phyloP scores from a whole-genome alignment of 2,329 filamentous ascomycete species.

The Aschersonia sp. region DNA sequence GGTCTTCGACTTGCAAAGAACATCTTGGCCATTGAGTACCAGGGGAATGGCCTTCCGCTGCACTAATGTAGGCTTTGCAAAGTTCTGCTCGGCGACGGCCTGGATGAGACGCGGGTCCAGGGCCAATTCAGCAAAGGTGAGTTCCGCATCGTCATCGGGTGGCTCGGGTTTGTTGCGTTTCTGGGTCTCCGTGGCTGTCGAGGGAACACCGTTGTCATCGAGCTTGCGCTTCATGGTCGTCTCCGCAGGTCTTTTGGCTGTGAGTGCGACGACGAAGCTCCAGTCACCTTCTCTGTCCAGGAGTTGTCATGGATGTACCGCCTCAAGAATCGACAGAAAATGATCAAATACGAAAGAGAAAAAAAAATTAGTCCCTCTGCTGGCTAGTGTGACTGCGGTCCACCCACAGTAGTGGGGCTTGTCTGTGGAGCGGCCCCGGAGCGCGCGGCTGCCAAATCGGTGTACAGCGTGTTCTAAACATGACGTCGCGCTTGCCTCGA shows the following conservation, averaged over 20 bases:
- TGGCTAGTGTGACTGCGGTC: too few relatives aligned
- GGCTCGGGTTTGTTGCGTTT: conserved; percentile 10
- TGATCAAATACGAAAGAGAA: too few relatives aligned
- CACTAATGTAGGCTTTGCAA: conserved; percentile 74
- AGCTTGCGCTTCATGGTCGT: conserved; percentile 45
- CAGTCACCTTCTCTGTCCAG: too few relatives aligned
- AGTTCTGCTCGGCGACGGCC: conserved; percentile 72
- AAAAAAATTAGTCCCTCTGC: too few relatives aligned
- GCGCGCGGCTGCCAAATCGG: too few relatives aligned
- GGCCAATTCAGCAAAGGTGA: conserved; percentile 60
- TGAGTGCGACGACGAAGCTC: neutral
- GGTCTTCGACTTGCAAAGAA: conserved; percentile 84
- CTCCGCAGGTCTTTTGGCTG: neutral
- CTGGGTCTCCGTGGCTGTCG: conserved; percentile 11
- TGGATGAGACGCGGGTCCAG: conserved; percentile 79
- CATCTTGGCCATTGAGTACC: conserved; percentile 74
- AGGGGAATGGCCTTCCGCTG: conserved; percentile 81
- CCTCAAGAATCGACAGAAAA: too few relatives aligned
- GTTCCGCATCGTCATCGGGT: conserved; percentile 20
- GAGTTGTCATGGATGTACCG: too few relatives aligned
- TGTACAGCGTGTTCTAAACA: too few relatives aligned
- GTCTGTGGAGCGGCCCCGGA: too few relatives aligned
- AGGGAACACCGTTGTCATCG: conserved; percentile 37
- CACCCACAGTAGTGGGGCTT: too few relatives aligned
- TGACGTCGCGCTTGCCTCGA: too few relatives aligned